Conservation (phyloP, 2,329 filamentous ascomycete genomes). For the Phyllosticta citribraziliensis region DNA sequence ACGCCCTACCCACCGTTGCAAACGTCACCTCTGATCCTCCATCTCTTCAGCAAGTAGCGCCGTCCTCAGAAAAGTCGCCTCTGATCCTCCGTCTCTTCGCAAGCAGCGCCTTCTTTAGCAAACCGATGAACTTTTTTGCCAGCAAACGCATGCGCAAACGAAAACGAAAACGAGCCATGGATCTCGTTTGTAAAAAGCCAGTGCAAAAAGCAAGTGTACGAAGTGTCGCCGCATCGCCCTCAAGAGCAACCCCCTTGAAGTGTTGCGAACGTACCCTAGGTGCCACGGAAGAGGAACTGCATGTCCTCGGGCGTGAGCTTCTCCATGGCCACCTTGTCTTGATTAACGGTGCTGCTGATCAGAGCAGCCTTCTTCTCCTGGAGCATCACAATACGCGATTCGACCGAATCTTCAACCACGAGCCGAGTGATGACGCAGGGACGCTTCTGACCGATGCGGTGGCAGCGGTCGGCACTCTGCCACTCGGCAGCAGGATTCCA, state of each 20-base stretch:
- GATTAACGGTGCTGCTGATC: constrained; percentile 95
- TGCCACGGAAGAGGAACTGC: constrained; percentile 87
- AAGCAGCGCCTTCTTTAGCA: background rate
- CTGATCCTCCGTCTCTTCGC: background rate
- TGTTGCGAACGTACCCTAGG: background rate
- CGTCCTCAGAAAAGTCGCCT: background rate
- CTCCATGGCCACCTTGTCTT: constrained; percentile 83
- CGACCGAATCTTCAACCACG: constrained; percentile 93
- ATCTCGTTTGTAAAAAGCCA: background rate
- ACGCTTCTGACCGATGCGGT: constrained; percentile 89
- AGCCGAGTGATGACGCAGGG: constrained; percentile 91
- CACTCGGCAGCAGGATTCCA: constrained; percentile 99
- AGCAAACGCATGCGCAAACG: background rate
- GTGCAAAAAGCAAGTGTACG: background rate
- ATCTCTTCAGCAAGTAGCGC: background rate
- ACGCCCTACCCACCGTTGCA: background rate
- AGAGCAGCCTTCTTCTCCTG: constrained; percentile 99
- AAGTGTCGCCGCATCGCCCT: background rate
- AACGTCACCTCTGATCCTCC: background rate
- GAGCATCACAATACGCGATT: constrained; percentile 86
- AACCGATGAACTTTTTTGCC: background rate
- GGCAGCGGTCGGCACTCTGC: constrained; percentile 80
- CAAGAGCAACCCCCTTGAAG: background rate
- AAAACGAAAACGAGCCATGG: background rate
- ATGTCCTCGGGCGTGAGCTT: constrained; percentile 84